Evolutionary conservation across 805 yeast genomes (phyloP).

Genomic region (Ogataea dorogensis): DNA sequence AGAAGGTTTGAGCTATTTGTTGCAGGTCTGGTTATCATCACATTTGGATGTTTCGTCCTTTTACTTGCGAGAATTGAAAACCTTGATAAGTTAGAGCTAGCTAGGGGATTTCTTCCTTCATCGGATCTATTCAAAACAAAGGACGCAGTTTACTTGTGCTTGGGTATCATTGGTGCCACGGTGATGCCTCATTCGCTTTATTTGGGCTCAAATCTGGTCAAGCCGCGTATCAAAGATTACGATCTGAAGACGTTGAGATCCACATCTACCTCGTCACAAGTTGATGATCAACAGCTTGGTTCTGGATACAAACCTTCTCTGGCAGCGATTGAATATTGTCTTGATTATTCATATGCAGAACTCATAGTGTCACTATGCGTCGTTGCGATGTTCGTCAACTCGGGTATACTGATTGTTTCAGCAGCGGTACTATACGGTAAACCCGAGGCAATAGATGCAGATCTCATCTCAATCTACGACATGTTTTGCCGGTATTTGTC

Average conservation of each 20-base stretch:
- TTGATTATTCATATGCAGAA: slow-evolving; percentile 72
- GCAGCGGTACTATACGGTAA: slow-evolving; percentile 75
- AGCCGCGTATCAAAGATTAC: slow-evolving; percentile 74
- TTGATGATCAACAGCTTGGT: slow-evolving; percentile 26
- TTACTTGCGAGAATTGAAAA: slow-evolving; percentile 62
- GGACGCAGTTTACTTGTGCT: slow-evolving; percentile 68
- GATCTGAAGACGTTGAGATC: slow-evolving; percentile 44
- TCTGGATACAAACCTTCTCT: slow-evolving; percentile 65
- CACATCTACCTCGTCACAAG: slow-evolving; percentile 2
- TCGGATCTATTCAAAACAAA: slow-evolving; percentile 53
- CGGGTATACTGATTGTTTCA: slow-evolving; percentile 77
- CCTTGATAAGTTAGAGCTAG: slow-evolving; percentile 50
- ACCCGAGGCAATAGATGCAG: slow-evolving; percentile 75
- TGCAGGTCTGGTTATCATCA: slow-evolving; percentile 63
- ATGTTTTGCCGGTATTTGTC: slow-evolving; percentile 62
- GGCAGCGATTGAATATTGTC: slow-evolving; percentile 68
- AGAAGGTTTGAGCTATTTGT: slow-evolving; percentile 79
- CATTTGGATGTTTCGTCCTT: slow-evolving; percentile 72
- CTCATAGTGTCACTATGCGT: slow-evolving; percentile 68
- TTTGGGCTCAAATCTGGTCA: slow-evolving; percentile 84
- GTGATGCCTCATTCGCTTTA: slow-evolving; percentile 93
- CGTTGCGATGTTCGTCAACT: slow-evolving; percentile 82
- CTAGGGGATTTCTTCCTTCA: slow-evolving; percentile 68
- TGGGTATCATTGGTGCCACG: slow-evolving; percentile 90
- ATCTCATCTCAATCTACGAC: slow-evolving; percentile 71